Percentiles rank a stretch among this genome's conserved stretches.
Evolutionary conservation across 1,284 basidiomycete genomes (phyloP).

Genomic region (Rhodotorula sp.): DNA sequence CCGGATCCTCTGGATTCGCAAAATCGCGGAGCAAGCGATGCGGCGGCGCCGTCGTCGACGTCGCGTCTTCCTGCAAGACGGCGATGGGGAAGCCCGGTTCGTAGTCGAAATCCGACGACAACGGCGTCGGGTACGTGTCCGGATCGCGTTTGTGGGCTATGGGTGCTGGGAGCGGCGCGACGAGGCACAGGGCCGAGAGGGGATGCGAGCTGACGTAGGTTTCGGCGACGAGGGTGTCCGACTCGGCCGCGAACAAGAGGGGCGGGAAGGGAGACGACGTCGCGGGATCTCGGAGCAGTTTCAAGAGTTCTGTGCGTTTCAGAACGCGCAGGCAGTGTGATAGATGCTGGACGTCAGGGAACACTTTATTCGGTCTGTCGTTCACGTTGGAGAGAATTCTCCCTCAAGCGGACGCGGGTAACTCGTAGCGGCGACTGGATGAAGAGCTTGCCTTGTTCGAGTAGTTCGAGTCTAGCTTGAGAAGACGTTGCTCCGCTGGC

Average conservation of each 20-base stretch:
- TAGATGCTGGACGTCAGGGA: no score
- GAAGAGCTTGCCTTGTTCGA: slow-evolving; percentile 19
- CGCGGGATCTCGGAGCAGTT: slow-evolving; percentile 4
- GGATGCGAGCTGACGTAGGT: slow-evolving; percentile 36
- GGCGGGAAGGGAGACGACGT: slow-evolving; percentile 33
- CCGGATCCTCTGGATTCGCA: slow-evolving; percentile 3
- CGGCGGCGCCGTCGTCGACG: neutral
- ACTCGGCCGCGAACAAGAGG: slow-evolving; percentile 18
- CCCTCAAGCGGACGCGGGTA: no score
- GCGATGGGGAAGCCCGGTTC: slow-evolving; percentile 32
- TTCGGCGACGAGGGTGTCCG: slow-evolving; percentile 22
- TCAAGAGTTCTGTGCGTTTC: slow-evolving; percentile 17
- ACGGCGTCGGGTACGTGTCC: neutral
- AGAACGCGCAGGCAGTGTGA: no score
- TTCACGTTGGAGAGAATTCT: no score
- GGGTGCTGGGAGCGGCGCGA: slow-evolving; percentile 1
- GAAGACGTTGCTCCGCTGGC: neutral
- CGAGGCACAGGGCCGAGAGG: slow-evolving; percentile 28
- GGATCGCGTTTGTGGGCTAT: neutral
- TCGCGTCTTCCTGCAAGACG: neutral
- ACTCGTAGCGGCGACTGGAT: no score
- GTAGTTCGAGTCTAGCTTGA: neutral
- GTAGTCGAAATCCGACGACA: slow-evolving; percentile 25
- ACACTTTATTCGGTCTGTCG: no score
- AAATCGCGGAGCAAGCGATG: slow-evolving; percentile 19